Percentiles rank a stretch among this genome's conserved stretches.
These are phyloP conservation scores for Microdochium nivale DNA, from an alignment of 2,329 filamentous ascomycete species.

Conservation along the genomic window DNA sequence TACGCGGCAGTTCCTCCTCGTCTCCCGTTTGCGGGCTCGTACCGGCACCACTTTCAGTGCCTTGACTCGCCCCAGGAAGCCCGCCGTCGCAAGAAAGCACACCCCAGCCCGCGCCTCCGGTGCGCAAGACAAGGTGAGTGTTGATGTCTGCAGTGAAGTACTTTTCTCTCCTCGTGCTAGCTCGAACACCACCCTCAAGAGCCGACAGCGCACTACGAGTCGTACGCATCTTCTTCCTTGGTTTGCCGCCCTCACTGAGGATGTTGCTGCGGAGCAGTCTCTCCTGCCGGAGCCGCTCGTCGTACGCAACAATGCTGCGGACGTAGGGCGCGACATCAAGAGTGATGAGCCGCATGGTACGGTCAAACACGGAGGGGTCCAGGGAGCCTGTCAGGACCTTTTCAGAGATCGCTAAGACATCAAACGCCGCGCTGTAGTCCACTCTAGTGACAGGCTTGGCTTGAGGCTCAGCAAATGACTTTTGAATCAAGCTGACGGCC, in stretches of 20 bases:
- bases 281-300: slow-evolving; percentile 61
- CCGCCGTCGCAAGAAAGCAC: slow-evolving; percentile 2
- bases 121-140: slow-evolving; percentile 54
- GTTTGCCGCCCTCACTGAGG: slow-evolving; percentile 46
- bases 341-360: slow-evolving; percentile 54
- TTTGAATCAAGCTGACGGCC: slow-evolving; percentile 9
- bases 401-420: slow-evolving; percentile 46
- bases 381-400: slow-evolving; percentile 37
- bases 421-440: slow-evolving; percentile 51
- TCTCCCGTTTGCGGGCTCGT: not conserved
- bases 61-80: not conserved
- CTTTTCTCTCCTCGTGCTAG: slow-evolving; percentile 57
- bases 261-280: slow-evolving; percentile 54
- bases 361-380: slow-evolving; percentile 69
- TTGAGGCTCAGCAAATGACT: slow-evolving; percentile 1
- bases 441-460: slow-evolving; percentile 29
- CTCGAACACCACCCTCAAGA: slow-evolving; percentile 63
- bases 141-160: slow-evolving; percentile 62
- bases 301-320: slow-evolving; percentile 73
- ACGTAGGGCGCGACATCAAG: slow-evolving; percentile 84
- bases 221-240: slow-evolving; percentile 55
- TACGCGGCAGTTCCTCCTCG: not conserved
- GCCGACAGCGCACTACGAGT: slow-evolving; percentile 71
- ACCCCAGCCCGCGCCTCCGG: slow-evolving; percentile 40
- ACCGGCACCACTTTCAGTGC: not conserved